Base-by-base conservation (phyloP, 345 rosid genomes). In the Iberis pinnata region DNA sequence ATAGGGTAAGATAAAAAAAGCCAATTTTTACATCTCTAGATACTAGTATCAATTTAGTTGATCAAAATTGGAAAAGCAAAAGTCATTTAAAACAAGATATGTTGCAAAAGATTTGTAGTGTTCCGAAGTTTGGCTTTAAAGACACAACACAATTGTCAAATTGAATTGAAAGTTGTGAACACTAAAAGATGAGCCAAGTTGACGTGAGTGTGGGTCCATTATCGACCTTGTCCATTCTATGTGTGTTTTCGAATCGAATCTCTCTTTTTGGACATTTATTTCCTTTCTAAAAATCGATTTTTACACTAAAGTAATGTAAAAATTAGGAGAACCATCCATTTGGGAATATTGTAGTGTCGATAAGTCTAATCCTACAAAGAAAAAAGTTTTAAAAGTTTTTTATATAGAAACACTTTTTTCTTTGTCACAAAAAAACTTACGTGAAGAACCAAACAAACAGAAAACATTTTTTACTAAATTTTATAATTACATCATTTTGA, bases 171-270 rank as follows among this genome's bases (percentile, higher is more conserved):
- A 55, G 43, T 45, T 14, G 10, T 26, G n/a, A 22, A 11, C 24
- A 53, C 15, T 49, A 54, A 7, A 2, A 44, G 27, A 44, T 9
- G 10, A 52, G 36, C 42, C 65, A 47, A 39, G 33, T 60, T 60
- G n/a, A n/a, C n/a, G 66, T 12, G 32, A n/a, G n/a, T n/a, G 72
- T 68, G 67, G 72, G 63, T 11, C 72, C 58, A 55, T 41, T 48
- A 12, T 60, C 16, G 35, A 55, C 35, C 67, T 25, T 25, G 61
- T 54, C 72, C 72, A 24, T 68, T 49, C 43, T 48, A 35, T 40
- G 72, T 68, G 72, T 24, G 51, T 22, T 24, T 13, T 53, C 35
- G 62, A 29, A 59, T 53, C 71, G 51, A 60, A 60, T 60, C 57
- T 46, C 45, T 22, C 19, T 27, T 47, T 33, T 36, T 20, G 4